A percentile compares a stretch with the other conserved stretches of the same genome.
Conservation (phyloP, 1,284 basidiomycete species). For the Cerioporus squamosus region DNA sequence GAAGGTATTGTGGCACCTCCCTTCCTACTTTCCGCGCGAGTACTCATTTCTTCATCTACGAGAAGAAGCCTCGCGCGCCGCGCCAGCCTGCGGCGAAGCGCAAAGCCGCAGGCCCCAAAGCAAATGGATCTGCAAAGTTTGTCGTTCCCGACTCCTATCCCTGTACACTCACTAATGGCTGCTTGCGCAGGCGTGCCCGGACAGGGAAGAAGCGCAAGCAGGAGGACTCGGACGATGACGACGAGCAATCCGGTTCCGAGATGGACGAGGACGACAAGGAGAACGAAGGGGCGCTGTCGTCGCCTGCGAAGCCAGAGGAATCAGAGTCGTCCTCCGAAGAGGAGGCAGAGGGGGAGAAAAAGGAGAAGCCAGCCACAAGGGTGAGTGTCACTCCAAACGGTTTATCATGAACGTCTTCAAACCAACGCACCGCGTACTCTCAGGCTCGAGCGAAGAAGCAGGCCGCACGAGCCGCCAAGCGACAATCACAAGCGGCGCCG, state of each 20-base stretch:
- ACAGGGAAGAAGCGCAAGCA: conserved; percentile 39
- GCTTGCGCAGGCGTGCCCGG: conserved; percentile 31
- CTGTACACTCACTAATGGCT: background rate
- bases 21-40: background rate
- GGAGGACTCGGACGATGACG: conserved; percentile 39
- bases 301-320: conserved; percentile 25
- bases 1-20: conserved; percentile 18
- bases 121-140: conserved; percentile 47
- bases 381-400: conserved; percentile 30
- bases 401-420: background rate
- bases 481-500: conserved; percentile 17
- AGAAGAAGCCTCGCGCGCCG: conserved; percentile 39
- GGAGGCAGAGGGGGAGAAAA: conserved; percentile 37
- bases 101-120: conserved; percentile 40
- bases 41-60: background rate
- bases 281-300: conserved; percentile 26
- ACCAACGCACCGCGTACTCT: background rate
- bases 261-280: conserved; percentile 33
- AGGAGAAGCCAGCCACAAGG: conserved; percentile 47
- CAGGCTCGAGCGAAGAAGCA: conserved; percentile 23
- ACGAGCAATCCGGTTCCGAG: conserved; percentile 33
- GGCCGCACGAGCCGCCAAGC: conserved; percentile 23
- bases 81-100: conserved; percentile 41
- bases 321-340: conserved; percentile 34
- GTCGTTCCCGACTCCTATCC: conserved; percentile 11